phyloP scores from a whole-genome alignment of 129 eudicot species.

The Flaveria bidentis region DNA sequence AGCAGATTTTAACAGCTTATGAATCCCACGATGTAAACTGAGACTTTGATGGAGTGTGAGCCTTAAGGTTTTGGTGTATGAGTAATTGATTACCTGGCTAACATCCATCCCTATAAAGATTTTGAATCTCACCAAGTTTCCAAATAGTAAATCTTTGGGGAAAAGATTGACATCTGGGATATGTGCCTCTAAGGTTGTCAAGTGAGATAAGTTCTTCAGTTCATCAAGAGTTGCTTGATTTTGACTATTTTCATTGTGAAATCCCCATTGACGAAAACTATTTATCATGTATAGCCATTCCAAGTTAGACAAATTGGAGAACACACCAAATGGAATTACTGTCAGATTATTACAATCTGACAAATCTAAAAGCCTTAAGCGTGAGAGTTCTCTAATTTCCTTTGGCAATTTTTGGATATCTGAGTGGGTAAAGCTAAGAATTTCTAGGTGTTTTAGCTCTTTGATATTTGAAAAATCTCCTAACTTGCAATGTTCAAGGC shows the following conservation, averaged over 20 bases:
- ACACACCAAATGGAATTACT: slow-evolving; percentile 38
- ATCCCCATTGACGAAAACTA: slow-evolving; percentile 47
- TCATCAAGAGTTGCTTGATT: slow-evolving; percentile 43
- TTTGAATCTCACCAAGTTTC: slow-evolving; percentile 42
- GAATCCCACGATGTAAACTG: slow-evolving; percentile 39
- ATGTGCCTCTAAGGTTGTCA: slow-evolving; percentile 43
- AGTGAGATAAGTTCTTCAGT: slow-evolving; percentile 37
- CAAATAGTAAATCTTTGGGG: slow-evolving; percentile 37
- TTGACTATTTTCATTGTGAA: slow-evolving; percentile 26
- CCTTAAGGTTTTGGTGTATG: slow-evolving; percentile 28
- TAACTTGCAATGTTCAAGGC: slow-evolving; percentile 43
- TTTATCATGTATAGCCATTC: slow-evolving; percentile 55
- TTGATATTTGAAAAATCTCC: slow-evolving; percentile 45
- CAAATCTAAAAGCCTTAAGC: slow-evolving; percentile 48
- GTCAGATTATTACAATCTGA: slow-evolving; percentile 35
- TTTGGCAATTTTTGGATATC: slow-evolving; percentile 38
- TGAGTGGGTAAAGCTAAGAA: slow-evolving; percentile 48
- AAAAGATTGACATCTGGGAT: slow-evolving; percentile 41
- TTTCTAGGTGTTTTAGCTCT: slow-evolving; percentile 40
- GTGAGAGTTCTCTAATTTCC: slow-evolving; percentile 40
- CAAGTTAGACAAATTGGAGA: slow-evolving; percentile 39
- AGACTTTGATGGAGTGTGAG: slow-evolving; percentile 40
- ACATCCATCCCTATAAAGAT: slow-evolving; percentile 41
- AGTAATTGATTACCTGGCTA: slow-evolving; percentile 28
- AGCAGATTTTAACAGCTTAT: slow-evolving; percentile 33